These are phyloP conservation scores for Daldinia eschscholtzii DNA, from an alignment of 2,329 filamentous ascomycete species.

Conservation along the genomic window DNA sequence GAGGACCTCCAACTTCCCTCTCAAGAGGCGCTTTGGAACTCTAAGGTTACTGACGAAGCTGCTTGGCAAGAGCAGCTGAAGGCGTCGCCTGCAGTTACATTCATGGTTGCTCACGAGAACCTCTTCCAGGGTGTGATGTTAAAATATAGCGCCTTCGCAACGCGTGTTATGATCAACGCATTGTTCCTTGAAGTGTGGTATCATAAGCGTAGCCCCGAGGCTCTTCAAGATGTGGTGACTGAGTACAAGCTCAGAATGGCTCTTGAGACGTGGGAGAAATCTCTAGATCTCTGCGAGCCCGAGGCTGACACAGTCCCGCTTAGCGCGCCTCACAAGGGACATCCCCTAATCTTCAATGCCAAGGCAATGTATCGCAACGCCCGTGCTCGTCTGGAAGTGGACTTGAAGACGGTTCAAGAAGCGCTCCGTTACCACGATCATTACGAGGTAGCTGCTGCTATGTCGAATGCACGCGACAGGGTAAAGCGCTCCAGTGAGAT, in stretches of 20 bases:
- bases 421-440: constrained; percentile 96
- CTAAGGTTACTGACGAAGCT: constrained; percentile 80
- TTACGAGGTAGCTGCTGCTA: constrained; percentile 95
- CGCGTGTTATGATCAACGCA: constrained; percentile 98
- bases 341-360: constrained; percentile 97
- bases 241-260: constrained; percentile 98
- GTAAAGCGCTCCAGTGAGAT: constrained; percentile 96
- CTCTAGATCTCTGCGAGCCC: constrained; percentile 90
- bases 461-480: constrained; percentile 93
- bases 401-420: constrained; percentile 95
- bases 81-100: constrained; percentile 80
- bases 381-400: constrained; percentile 90
- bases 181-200: constrained; percentile 99
- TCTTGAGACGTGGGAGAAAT: constrained; percentile 98
- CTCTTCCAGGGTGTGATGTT: constrained; percentile 93
- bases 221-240: constrained; percentile 94
- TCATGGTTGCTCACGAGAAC: constrained; percentile 93
- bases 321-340: constrained; percentile 94
- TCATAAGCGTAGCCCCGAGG: constrained; percentile 97
- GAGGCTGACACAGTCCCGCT: constrained; percentile 90
- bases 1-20: constrained; percentile 93
- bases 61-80: constrained; percentile 86
- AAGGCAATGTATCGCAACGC: constrained; percentile 98
- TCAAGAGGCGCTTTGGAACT: constrained; percentile 93
- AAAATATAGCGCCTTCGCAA: constrained; percentile 95